Conservation (phyloP, 306 rosid genomes). For the Lagenaria siceraria region DNA sequence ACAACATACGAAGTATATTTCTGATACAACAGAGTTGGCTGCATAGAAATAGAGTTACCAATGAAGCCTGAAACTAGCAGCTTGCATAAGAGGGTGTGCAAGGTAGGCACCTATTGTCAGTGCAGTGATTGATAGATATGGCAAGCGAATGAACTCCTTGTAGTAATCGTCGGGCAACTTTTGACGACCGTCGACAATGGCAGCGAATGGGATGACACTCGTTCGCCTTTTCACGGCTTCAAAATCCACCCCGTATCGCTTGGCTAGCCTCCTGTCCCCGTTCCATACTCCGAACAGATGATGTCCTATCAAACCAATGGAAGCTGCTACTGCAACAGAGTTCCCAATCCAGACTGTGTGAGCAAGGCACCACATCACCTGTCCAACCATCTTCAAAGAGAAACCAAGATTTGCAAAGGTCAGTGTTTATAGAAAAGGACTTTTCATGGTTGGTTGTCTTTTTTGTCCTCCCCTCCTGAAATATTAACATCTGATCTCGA, state of each 20-base stretch:
- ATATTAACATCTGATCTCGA: neutral
- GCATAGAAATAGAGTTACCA: slow-evolving; percentile 37
- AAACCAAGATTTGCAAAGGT: slow-evolving; percentile 14
- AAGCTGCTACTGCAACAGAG: slow-evolving; percentile 75
- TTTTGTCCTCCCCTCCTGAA: neutral
- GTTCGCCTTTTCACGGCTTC: slow-evolving; percentile 58
- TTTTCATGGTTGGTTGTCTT: neutral
- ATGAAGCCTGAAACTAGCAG: slow-evolving; percentile 69
- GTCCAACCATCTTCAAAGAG: slow-evolving; percentile 65
- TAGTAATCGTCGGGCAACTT: slow-evolving; percentile 67
- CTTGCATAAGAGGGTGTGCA: slow-evolving; percentile 87
- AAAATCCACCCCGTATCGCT: slow-evolving; percentile 50
- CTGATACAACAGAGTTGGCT: neutral
- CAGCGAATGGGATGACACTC: slow-evolving; percentile 76
- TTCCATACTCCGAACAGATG: slow-evolving; percentile 95
- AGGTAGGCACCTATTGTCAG: slow-evolving; percentile 74
- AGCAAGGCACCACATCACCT: slow-evolving; percentile 91
- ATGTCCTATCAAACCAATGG: slow-evolving; percentile 73
- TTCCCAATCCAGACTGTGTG: slow-evolving; percentile 92
- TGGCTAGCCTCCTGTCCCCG: slow-evolving; percentile 67
- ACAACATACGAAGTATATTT: neutral
- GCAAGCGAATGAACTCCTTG: slow-evolving; percentile 77
- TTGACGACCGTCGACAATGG: slow-evolving; percentile 82
- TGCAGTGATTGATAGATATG: slow-evolving; percentile 64
- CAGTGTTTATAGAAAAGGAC: neutral